Base-by-base conservation (phyloP, 495 filamentous ascomycete species). In the Aspergillus incahuasiensis region DNA sequence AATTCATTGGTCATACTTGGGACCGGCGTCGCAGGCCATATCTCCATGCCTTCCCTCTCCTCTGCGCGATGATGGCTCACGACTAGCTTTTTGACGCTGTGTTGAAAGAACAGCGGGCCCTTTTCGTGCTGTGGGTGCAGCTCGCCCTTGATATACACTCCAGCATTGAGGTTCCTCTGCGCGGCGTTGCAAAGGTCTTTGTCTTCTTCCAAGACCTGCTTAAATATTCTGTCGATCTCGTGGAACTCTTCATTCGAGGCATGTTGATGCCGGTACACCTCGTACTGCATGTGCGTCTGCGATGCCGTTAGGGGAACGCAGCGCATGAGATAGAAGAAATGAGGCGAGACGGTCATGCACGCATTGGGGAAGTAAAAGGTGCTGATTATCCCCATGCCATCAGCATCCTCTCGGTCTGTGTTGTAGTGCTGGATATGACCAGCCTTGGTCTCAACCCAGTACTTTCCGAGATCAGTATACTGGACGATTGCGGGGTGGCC, bases 1-100 rank as follows among this genome's bases (percentile, higher is more conserved):
- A 32, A 15, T 19, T 30, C 16, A 3, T 1, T 25, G 12, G 45
- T 18, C 21, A 15, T 32, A 32, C 15, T 32, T 18, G 71, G 48
- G 2, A 28, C 55, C 56, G 75, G 74, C n/a, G 69, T 67, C 6
- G 79, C 77, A 12, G 79, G 79, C 74, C 76, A 81, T 38, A 79
- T 68, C 60, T 79, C 68, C 41, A 64, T 45, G 12, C 67, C 64
- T 5, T 59, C 62, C 20, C 65, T 60, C 52, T 77, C 60, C 55
- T 82, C 79, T 5, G 60, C 58, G 40, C 71, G 56, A 43, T 78
- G 75, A 16, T 78, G 75, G 16, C 61, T 58, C 9, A 55, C 63
- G 15, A 81, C 63, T 35, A 72, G 49, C 4, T 75, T 68, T 4
- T 71, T 66, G 1, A 76, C 68, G n/a, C 61, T 28, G 21, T 63